Evolutionary conservation across 169 alveolate genomes (phyloP), one percentile per base, ranked within the genome.

Genomic region (Eimeria tenella): DNA sequence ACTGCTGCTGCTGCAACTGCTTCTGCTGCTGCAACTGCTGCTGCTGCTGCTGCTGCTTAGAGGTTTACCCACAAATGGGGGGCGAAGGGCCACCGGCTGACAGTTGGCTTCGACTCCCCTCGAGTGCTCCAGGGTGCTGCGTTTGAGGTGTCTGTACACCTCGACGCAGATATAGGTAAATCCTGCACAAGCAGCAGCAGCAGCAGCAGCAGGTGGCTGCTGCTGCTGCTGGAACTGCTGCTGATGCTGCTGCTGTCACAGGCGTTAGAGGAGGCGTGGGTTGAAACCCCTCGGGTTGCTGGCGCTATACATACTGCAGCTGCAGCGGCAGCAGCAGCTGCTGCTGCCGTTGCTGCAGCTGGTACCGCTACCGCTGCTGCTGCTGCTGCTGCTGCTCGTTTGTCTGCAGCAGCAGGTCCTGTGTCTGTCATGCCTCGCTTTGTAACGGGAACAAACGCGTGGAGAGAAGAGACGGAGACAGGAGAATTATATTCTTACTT

Each of bases 71-170:
- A 75, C 21, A 17, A 31, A 17, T 75, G 86, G 86, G 86, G 86
- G 7, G 23, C 53, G 7, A 50, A 75, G 23, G 86, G 86, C 5
- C 86, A 75, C 62, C 86, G 86, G 21, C 5, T 75, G 62, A 75
- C 86, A 15, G 58, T 75, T 17, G 86, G 86, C 55, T 75, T 75
- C 50, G 86, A 75, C 21, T 31, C 86, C 11, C 86, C 86, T 6
- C 86, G 62, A 17, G 86, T 75, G 86, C 62, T 75, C 4, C 86
- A 75, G 15, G 86, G 86, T 25, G 5, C 62, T 11, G 86, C 63
- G 50, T 75, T 75, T 75, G 63, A 75, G 62, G 86, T 75, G 86
- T 31, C 86, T 75, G 86, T 75, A 1, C 21, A 75, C 21, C 5
- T 75, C 13, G 86, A 75, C 62, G 7, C 86, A 2, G 50, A 4